These are phyloP conservation scores for Phaeomoniella chlamydospora DNA, from an alignment of 2,329 filamentous ascomycete genomes.

Conservation along the genomic window DNA sequence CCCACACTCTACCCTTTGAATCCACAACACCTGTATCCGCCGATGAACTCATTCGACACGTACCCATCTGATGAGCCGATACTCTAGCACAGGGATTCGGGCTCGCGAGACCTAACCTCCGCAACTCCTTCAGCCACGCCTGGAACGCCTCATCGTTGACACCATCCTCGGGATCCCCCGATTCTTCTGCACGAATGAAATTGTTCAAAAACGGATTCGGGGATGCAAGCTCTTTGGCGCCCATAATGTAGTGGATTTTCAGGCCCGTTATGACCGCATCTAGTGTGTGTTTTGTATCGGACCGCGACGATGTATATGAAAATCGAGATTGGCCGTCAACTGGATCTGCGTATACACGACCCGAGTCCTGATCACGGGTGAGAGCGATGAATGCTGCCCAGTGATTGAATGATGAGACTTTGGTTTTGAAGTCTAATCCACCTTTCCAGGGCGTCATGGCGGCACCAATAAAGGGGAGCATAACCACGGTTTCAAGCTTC, in stretches of 20 bases:
- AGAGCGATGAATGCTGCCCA: slow-evolving; percentile 61
- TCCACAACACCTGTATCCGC: slow-evolving; percentile 29
- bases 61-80: slow-evolving; percentile 38
- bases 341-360: slow-evolving; percentile 60
- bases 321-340: slow-evolving; percentile 49
- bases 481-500: slow-evolving; percentile 64
- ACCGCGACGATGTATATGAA: slow-evolving; percentile 54
- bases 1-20: slow-evolving; percentile 30
- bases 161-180: slow-evolving; percentile 20
- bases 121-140: slow-evolving; percentile 37
- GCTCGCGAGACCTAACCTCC: slow-evolving; percentile 27
- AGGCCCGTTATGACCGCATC: slow-evolving; percentile 58
- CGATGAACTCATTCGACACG: slow-evolving; percentile 30
- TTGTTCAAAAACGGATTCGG: slow-evolving; percentile 46
- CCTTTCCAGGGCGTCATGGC: slow-evolving; percentile 51
- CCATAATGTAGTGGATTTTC: slow-evolving; percentile 64
- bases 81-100: slow-evolving; percentile 28
- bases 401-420: slow-evolving; percentile 52
- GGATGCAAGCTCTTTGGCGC: slow-evolving; percentile 66
- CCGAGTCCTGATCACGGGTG: slow-evolving; percentile 60
- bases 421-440: slow-evolving; percentile 59
- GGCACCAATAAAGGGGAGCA: slow-evolving; percentile 56
- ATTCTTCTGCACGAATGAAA: slow-evolving; percentile 37
- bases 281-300: slow-evolving; percentile 58
- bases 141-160: slow-evolving; percentile 41